These are phyloP conservation scores for Metschnikowia continentalis DNA, from an alignment of 805 yeast genomes.

Conservation along the genomic window DNA sequence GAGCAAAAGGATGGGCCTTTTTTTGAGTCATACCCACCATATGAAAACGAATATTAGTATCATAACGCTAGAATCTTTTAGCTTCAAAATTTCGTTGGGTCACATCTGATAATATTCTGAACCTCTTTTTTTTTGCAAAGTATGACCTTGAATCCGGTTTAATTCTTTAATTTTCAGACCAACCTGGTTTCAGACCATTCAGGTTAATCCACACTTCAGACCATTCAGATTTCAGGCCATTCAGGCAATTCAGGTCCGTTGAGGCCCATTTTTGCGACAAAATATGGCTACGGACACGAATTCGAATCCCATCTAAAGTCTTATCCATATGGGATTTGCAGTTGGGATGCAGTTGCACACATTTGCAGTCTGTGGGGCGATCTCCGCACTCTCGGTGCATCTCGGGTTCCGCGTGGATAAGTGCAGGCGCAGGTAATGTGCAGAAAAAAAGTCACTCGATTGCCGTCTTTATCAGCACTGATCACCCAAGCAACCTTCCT, in stretches of 20 bases:
- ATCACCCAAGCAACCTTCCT: not conserved
- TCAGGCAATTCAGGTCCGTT: no score
- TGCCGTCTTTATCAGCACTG: conserved; percentile 9
- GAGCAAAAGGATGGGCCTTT: conserved; percentile 4
- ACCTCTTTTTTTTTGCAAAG: no score
- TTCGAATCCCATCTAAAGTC: no score
- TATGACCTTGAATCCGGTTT: no score
- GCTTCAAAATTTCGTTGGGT: no score
- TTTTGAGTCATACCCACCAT: conserved; percentile 12
- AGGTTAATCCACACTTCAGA: no score
- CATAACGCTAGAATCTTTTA: not conserved
- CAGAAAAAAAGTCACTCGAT: conserved; percentile 8
- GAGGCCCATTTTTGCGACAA: not conserved
- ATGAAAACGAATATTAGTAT: conserved; percentile 10
- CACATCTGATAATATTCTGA: no score
- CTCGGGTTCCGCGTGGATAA: conserved; percentile 3
- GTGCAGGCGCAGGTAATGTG: conserved; percentile 8
- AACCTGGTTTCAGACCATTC: no score
- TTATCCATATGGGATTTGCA: not conserved
- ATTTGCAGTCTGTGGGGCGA: conserved; percentile 1
- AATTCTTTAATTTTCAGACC: no score
- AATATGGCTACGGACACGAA: no score
- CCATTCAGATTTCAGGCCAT: no score
- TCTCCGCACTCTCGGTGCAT: conserved; percentile 9
- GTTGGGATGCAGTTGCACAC: not conserved